A percentile compares a stretch with the other conserved stretches of the same genome.
Evolutionary conservation across 192 early-diverging fungal species (phyloP).

Genomic region (Coemansia javaensis): DNA sequence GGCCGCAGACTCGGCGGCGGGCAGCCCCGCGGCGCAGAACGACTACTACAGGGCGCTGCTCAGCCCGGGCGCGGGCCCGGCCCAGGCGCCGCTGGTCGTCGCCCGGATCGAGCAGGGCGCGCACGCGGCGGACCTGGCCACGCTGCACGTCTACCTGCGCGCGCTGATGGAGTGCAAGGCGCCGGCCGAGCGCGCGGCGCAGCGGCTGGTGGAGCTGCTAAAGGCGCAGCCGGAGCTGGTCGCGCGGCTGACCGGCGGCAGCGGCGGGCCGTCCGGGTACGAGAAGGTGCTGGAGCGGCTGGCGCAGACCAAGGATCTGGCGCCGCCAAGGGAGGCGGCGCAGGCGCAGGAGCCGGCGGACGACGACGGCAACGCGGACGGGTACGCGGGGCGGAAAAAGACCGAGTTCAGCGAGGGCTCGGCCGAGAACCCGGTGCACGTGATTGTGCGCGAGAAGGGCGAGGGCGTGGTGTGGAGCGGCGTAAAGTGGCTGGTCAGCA

Average conservation of each 20-base stretch:
- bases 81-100: slow-evolving; percentile 32
- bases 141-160: slow-evolving; percentile 42
- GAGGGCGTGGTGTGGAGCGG: slow-evolving; percentile 24
- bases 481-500: slow-evolving; percentile 37
- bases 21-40: slow-evolving; percentile 28
- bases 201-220: slow-evolving; percentile 40
- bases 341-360: background rate
- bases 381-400: slow-evolving; percentile 3
- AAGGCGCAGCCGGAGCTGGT: slow-evolving; percentile 37
- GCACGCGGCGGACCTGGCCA: slow-evolving; percentile 27
- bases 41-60: slow-evolving; percentile 44
- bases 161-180: slow-evolving; percentile 43
- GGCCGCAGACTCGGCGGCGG: slow-evolving; percentile 26
- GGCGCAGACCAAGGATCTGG: slow-evolving; percentile 16
- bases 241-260: slow-evolving; percentile 26
- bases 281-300: slow-evolving; percentile 45
- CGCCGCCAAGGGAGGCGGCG: background rate
- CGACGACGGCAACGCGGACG: slow-evolving; percentile 13
- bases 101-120: slow-evolving; percentile 42
- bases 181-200: slow-evolving; percentile 38
- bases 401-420: slow-evolving; percentile 11
- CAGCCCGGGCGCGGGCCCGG: slow-evolving; percentile 23
- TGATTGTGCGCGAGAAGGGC: slow-evolving; percentile 30
- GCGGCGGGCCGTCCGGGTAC: slow-evolving; percentile 15
- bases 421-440: slow-evolving; percentile 25